Conservation (phyloP, 345 rosid species). For the Gossypium longicalyx region DNA sequence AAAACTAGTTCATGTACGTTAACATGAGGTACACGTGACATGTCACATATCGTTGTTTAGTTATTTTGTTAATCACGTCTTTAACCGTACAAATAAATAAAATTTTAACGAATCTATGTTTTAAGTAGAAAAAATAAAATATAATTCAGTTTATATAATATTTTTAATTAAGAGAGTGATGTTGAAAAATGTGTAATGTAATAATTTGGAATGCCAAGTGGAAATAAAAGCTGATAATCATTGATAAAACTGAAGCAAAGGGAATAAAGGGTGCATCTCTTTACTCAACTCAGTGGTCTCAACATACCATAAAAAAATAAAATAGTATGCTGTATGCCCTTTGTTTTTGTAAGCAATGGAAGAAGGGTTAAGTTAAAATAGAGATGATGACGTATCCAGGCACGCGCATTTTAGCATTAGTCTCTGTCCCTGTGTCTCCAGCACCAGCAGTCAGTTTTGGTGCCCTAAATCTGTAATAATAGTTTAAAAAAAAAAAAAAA, state of each 20-base stretch:
- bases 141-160: fast-evolving
- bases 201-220: not conserved
- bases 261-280: slow-evolving; percentile 47
- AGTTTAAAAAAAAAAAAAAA: too few relatives aligned
- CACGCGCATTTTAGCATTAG: slow-evolving; percentile 38
- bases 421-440: not conserved
- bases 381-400: slow-evolving; percentile 44
- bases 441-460: too few relatives aligned
- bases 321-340: not conserved
- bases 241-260: slow-evolving; percentile 35
- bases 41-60: too few relatives aligned
- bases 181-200: not conserved
- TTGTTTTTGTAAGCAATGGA: not conserved
- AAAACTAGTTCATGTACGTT: fast-evolving
- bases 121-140: too few relatives aligned
- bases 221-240: slow-evolving; percentile 25
- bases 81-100: fast-evolving
- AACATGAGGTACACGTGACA: too few relatives aligned
- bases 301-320: slow-evolving; percentile 14
- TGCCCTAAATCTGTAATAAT: too few relatives aligned
- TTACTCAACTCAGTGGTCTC: slow-evolving; percentile 36
- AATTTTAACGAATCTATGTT: too few relatives aligned
- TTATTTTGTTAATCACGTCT: too few relatives aligned
- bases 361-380: not conserved
- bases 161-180: too few relatives aligned